phyloP scores from a whole-genome alignment of 192 early-diverging fungal genomes.

The Coemansia sp. region DNA sequence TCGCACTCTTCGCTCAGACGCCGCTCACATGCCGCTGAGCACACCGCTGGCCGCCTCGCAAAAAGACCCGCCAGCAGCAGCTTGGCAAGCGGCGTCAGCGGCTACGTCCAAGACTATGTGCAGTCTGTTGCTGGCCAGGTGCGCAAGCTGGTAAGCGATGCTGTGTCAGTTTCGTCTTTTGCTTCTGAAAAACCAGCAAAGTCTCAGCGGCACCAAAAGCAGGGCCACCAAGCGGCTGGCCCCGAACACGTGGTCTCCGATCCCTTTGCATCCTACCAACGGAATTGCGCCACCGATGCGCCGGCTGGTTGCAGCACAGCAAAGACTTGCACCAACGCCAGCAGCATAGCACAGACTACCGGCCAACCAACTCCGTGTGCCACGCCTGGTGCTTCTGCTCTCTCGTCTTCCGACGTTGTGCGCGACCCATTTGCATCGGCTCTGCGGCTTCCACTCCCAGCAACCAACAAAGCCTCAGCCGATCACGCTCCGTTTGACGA shows the following conservation, averaged over 20 bases:
- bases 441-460: background rate
- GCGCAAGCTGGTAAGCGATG: slow-evolving; percentile 41
- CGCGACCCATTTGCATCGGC: slow-evolving; percentile 44
- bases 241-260: slow-evolving; percentile 30
- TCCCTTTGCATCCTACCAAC: slow-evolving; percentile 27
- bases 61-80: background rate
- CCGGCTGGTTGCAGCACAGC: background rate
- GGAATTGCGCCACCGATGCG: background rate
- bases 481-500: slow-evolving; percentile 52
- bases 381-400: background rate
- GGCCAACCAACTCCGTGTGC: background rate
- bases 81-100: slow-evolving; percentile 20
- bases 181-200: slow-evolving; percentile 12
- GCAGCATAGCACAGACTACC: background rate
- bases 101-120: slow-evolving; percentile 46
- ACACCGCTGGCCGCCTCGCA: slow-evolving; percentile 1
- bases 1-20: background rate
- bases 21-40: slow-evolving; percentile 8
- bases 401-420: slow-evolving; percentile 19
- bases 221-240: slow-evolving; percentile 7
- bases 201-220: slow-evolving; percentile 13
- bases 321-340: background rate
- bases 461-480: slow-evolving; percentile 4
- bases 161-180: slow-evolving; percentile 33
- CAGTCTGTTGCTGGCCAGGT: slow-evolving; percentile 54